Conservation (phyloP, 2,329 filamentous ascomycete species). For the Talaromyces marneffei region DNA sequence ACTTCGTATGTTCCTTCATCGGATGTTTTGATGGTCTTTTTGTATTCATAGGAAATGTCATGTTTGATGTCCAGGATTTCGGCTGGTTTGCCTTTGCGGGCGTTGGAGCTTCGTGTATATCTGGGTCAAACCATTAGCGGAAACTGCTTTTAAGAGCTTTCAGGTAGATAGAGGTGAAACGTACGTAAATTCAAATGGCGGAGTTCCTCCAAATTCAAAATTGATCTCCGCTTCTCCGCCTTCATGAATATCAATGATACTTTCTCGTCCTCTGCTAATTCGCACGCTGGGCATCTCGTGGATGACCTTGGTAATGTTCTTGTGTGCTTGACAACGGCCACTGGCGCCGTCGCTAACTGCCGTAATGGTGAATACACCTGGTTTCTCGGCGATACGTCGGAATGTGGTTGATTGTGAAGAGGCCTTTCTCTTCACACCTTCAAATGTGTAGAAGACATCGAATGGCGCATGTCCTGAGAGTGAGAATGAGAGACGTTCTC, state of each 20-base stretch:
- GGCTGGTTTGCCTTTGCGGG: slow-evolving; percentile 68
- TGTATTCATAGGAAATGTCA: slow-evolving; percentile 74
- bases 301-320: slow-evolving; percentile 74
- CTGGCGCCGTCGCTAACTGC: slow-evolving; percentile 81
- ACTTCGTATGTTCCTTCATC: slow-evolving; percentile 98
- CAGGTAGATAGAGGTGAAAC: slow-evolving; percentile 14
- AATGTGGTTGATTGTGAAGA: slow-evolving; percentile 69
- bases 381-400: slow-evolving; percentile 84
- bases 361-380: slow-evolving; percentile 82
- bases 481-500: slow-evolving; percentile 87
- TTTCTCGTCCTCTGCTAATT: slow-evolving; percentile 75
- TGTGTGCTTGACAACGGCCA: slow-evolving; percentile 70
- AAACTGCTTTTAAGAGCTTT: background rate
- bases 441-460: slow-evolving; percentile 86
- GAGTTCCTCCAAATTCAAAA: slow-evolving; percentile 92
- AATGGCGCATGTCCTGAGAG: slow-evolving; percentile 88
- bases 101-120: slow-evolving; percentile 85
- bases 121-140: slow-evolving; percentile 25
- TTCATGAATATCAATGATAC: slow-evolving; percentile 89
- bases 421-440: slow-evolving; percentile 70
- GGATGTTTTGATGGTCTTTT: slow-evolving; percentile 73
- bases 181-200: slow-evolving; percentile 90
- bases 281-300: slow-evolving; percentile 88
- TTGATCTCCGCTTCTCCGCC: slow-evolving; percentile 88
- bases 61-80: slow-evolving; percentile 85